Evolutionary conservation across 192 early-diverging fungal genomes (phyloP).

Genomic region (Haplosporangium gracile): DNA sequence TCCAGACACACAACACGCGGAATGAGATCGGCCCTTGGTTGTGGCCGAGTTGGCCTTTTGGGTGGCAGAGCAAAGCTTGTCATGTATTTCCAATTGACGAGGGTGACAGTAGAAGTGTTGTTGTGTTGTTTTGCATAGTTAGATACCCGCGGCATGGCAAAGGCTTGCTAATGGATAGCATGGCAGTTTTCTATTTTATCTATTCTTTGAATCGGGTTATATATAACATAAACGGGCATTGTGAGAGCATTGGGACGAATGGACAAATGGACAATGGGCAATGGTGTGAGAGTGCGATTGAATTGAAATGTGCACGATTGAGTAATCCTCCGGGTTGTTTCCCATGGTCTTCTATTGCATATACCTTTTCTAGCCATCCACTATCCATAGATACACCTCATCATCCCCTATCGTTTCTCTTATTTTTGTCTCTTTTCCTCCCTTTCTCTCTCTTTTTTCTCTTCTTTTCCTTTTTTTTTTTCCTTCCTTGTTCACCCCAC

Average conservation of each 20-base stretch:
- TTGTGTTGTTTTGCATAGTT: not conserved
- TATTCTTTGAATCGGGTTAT: not conserved
- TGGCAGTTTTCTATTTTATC: not conserved
- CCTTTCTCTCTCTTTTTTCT: not conserved
- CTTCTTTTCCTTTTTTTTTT: constrained; percentile 5
- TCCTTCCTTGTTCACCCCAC: constrained; percentile 32
- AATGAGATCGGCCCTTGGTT: not conserved
- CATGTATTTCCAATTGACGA: constrained; percentile 1
- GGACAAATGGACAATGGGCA: not conserved
- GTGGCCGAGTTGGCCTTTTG: too few species aligned
- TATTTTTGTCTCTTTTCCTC: not conserved
- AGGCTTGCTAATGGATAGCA: not conserved
- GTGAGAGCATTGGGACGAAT: not conserved
- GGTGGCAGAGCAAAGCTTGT: not conserved
- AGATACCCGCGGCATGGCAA: not conserved
- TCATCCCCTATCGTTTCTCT: not conserved
- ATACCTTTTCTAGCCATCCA: constrained; percentile 6
- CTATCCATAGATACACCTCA: not conserved
- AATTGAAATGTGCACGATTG: not conserved
- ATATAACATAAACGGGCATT: not conserved
- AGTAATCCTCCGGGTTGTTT: not conserved
- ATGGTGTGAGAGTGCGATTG: not conserved
- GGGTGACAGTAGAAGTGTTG: not conserved
- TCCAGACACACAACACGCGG: not conserved
- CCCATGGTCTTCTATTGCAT: not conserved